phyloP scores from a whole-genome alignment of 2,329 filamentous ascomycete species.

The Aspergillus hortae region DNA sequence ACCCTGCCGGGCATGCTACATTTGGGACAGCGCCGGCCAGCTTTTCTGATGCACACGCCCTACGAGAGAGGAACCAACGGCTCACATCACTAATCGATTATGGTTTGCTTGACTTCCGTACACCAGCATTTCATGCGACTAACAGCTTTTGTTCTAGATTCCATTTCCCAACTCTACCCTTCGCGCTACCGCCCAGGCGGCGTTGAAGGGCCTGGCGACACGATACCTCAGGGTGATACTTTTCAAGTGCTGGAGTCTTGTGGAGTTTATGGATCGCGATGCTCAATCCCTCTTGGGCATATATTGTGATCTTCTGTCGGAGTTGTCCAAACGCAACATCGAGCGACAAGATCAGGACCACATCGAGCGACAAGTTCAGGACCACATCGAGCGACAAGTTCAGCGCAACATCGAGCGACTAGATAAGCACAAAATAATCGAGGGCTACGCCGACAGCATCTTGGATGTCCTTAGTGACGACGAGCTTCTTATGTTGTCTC shows the following conservation, averaged over 20 bases:
- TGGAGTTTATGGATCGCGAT: constrained; percentile 1
- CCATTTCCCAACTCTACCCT: constrained; percentile 4
- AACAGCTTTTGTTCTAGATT: background rate
- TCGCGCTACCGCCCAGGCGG: constrained; percentile 3
- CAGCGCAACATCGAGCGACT: too few relatives aligned
- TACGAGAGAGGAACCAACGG: background rate
- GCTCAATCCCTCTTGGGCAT: constrained; percentile 3
- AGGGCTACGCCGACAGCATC: constrained; percentile 3
- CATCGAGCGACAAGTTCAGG: too few relatives aligned
- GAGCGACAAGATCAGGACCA: background rate
- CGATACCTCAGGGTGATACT: constrained; percentile 5
- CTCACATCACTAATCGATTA: background rate
- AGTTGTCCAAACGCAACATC: constrained; percentile 1
- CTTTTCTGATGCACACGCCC: background rate
- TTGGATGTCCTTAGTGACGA: constrained; percentile 1
- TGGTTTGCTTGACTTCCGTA: constrained; percentile 2
- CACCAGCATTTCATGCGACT: background rate
- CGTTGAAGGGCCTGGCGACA: constrained; percentile 4
- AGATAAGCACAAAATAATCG: background rate
- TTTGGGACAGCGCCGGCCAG: too few relatives aligned
- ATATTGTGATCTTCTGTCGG: constrained; percentile 2
- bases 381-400: too few relatives aligned
- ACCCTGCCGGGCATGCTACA: too few relatives aligned
- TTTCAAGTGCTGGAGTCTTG: background rate
- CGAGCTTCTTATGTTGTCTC: constrained; percentile 4